Percentiles rank a stretch among this genome's conserved stretches.
phyloP scores from a whole-genome alignment of 2,329 filamentous ascomycete species.

The Scedosporium dehoogii region DNA sequence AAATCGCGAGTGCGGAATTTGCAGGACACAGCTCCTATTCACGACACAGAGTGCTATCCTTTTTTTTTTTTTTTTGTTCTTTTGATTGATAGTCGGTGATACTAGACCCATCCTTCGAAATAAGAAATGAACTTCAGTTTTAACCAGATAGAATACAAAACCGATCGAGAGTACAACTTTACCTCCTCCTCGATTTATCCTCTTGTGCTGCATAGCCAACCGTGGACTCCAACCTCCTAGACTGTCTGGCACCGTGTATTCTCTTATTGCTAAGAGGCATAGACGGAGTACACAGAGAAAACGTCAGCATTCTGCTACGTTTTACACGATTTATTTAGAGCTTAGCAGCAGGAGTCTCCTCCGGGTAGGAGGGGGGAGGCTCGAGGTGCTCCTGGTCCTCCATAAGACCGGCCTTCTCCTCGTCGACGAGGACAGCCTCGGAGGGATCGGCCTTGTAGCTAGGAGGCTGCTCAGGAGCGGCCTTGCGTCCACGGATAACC shows the following conservation, averaged over 20 bases:
- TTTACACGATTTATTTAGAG: constrained; percentile 11
- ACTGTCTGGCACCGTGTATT: too few relatives aligned
- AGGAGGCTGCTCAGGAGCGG: constrained; percentile 20
- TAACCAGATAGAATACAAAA: background rate
- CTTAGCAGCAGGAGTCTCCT: constrained; percentile 13
- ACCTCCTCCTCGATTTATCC: too few relatives aligned
- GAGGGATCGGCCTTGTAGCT: constrained; percentile 22
- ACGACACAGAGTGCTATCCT: background rate
- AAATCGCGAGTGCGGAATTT: background rate
- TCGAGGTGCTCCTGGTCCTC: constrained; percentile 21
- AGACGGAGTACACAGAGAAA: too few relatives aligned
- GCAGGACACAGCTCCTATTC: background rate
- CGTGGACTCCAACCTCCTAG: too few relatives aligned
- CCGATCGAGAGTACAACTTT: background rate
- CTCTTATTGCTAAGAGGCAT: too few relatives aligned
- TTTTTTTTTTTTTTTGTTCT: background rate
- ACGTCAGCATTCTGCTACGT: background rate
- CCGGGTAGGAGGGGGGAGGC: constrained; percentile 18
- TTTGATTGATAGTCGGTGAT: background rate
- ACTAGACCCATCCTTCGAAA: background rate
- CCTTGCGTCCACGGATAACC: constrained; percentile 16
- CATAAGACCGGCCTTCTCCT: constrained; percentile 44
- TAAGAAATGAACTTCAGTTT: background rate
- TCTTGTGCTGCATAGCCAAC: too few relatives aligned
- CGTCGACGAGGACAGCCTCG: constrained; percentile 25